These are phyloP conservation scores for Heliosperma pusillum DNA, from an alignment of 148 eudicot genomes.

Conservation along the genomic window DNA sequence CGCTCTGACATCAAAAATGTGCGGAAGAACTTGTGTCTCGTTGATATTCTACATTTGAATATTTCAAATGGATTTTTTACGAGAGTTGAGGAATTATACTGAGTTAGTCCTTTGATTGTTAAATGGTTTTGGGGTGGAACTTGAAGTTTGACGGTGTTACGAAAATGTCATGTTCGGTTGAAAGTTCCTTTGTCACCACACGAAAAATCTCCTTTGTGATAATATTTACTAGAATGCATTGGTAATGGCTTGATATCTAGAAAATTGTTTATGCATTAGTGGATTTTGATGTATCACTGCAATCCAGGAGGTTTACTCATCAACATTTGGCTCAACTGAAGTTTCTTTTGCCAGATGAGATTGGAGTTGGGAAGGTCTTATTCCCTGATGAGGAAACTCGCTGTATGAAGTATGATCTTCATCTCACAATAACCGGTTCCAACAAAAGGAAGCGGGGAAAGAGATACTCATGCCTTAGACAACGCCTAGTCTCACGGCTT, in stretches of 20 bases:
- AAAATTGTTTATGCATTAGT: not conserved
- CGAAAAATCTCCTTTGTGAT: not conserved
- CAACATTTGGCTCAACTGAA: constrained; percentile 78
- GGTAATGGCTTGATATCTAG: not conserved
- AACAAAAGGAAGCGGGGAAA: constrained; percentile 36
- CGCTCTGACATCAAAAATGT: too few species aligned
- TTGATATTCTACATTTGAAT: not conserved
- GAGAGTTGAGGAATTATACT: not conserved
- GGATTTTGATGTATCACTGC: constrained; percentile 4
- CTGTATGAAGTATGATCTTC: constrained; percentile 78
- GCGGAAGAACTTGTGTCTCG: not conserved
- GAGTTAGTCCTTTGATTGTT: not conserved
- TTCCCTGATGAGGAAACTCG: constrained; percentile 56
- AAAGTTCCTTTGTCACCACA: not conserved
- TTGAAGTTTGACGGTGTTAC: not conserved
- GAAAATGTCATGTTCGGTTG: not conserved
- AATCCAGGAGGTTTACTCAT: constrained; percentile 67
- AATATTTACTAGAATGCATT: not conserved
- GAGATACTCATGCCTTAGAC: constrained; percentile 35
- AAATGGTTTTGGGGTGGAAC: not conserved
- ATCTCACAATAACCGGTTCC: constrained; percentile 34
- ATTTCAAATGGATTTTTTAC: not conserved
- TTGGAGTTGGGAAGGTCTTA: constrained; percentile 54
- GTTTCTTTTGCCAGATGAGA: constrained; percentile 71
- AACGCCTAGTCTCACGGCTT: constrained; percentile 45